Evolutionary conservation across 306 rosid genomes (phyloP), one percentile per base, ranked within the genome.

Genomic region (Vigna mungo): DNA sequence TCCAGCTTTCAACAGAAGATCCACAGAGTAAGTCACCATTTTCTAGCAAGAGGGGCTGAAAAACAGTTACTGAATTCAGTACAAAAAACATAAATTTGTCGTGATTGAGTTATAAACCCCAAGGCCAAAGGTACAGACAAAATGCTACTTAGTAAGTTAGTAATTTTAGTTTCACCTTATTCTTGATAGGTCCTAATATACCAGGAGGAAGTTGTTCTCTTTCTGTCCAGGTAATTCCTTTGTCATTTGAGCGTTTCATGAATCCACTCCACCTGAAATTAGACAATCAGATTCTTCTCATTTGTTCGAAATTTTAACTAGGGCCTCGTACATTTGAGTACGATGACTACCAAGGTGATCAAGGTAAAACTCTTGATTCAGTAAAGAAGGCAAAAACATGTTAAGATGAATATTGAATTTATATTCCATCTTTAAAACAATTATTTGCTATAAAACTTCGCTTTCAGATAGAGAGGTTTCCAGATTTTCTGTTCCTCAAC

Each of bases 131-230:
- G 43, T 9, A 68, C n/a, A 23, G 59, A 68, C 68, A 36, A 82
- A 58, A 67, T 78, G 74, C 2, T 52, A 15, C 46, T 72, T 18
- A 54, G 14, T 36, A 18, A 15, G 39, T 75, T 18, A 54, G 14
- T 36, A 18, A 48, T 62, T 30, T 81, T 74, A 75, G 64, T 48
- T 56, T 34, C 76, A 90, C 98, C 98, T 92, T 94, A 83, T 94
- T 94, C 88, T 92, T 94, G 78, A 89, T 89, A 32, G 98, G 97
- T 68, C 98, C 97, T 84, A 92, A 81, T 73, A 92, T 89, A 69
- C 97, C 97, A 75, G 98, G 89, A 76, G 97, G 97, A 78, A 94
- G 96, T 80, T 94, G 98, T 85, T 94, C 96, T 89, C 98, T 90
- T 74, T 85, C 81, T n/a, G 96, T 84, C 97, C 97, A 94, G 11